A percentile compares a stretch with the other conserved stretches of the same genome.
phyloP scores from a whole-genome alignment of 139 green algal genomes.

The Gonium pectorale region DNA sequence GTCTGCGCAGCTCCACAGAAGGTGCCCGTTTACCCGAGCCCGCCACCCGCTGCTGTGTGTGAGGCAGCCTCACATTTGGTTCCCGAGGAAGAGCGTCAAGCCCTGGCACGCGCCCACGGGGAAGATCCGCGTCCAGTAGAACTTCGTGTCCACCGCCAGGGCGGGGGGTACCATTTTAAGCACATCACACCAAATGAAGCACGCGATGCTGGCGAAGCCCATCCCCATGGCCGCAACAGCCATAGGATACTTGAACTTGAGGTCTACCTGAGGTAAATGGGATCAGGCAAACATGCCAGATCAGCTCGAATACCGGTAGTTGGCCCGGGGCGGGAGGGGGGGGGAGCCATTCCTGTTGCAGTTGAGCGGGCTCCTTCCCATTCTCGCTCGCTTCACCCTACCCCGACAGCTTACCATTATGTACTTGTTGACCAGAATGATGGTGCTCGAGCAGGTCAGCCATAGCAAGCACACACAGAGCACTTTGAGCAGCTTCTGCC shows the following conservation, averaged over 20 bases:
- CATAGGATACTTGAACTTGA: constrained; percentile 45
- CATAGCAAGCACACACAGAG: constrained; percentile 26
- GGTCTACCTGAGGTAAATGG: constrained; percentile 12
- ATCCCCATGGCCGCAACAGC: constrained; percentile 46
- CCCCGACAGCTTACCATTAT: constrained; percentile 26
- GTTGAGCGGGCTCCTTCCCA: neutral
- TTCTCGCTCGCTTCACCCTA: neutral
- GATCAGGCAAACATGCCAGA: neutral
- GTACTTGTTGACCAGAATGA: constrained; percentile 52
- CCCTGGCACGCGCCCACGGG: constrained; percentile 42
- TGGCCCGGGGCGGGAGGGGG: too few species aligned
- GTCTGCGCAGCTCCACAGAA: neutral
- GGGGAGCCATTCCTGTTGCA: neutral
- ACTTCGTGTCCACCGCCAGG: neutral
- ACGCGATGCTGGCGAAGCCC: constrained; percentile 6
- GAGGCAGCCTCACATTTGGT: constrained; percentile 38
- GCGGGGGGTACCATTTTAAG: constrained; percentile 10
- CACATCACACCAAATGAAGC: constrained; percentile 44
- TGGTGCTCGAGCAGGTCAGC: constrained; percentile 34
- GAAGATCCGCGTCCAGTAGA: constrained; percentile 50
- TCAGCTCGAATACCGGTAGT: constrained; percentile 7
- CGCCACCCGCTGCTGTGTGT: neutral
- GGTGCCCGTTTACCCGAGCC: neutral
- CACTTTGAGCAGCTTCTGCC: neutral
- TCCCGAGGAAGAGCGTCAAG: constrained; percentile 35